phyloP scores from a whole-genome alignment of 305 asterid genomes.

The Fraxinus floribunda region DNA sequence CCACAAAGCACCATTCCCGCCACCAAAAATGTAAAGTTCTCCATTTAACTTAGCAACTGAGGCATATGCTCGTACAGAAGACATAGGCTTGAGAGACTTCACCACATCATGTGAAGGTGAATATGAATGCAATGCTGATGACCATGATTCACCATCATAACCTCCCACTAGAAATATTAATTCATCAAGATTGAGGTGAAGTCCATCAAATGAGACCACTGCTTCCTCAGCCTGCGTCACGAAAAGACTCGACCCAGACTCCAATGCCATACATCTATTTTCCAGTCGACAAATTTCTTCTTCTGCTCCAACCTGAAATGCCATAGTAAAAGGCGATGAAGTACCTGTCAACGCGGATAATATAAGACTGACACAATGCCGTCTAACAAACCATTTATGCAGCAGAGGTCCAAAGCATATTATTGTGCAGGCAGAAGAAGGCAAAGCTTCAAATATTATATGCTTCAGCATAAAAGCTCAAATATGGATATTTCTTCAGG shows the following conservation, averaged over 20 bases:
- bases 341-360: background rate
- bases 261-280: slow-evolving; percentile 43
- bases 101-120: slow-evolving; percentile 57
- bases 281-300: slow-evolving; percentile 50
- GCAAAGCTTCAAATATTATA: background rate
- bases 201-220: slow-evolving; percentile 34
- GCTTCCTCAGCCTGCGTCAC: slow-evolving; percentile 28
- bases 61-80: slow-evolving; percentile 56
- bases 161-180: slow-evolving; percentile 74
- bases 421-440: background rate
- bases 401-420: background rate
- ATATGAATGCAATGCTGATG: slow-evolving; percentile 60
- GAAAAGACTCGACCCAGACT: slow-evolving; percentile 39
- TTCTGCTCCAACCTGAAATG: slow-evolving; percentile 62
- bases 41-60: slow-evolving; percentile 54
- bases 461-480: slow-evolving; percentile 9
- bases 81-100: slow-evolving; percentile 65
- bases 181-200: slow-evolving; percentile 36
- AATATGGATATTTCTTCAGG: background rate
- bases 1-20: slow-evolving; percentile 60
- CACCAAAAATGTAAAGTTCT: slow-evolving; percentile 76
- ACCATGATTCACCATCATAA: slow-evolving; percentile 71
- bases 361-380: background rate
- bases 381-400: slow-evolving; percentile 4
- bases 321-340: slow-evolving; percentile 13